phyloP scores from a whole-genome alignment of 202 grass and related monocot genomes.

The Digitaria exilis region DNA sequence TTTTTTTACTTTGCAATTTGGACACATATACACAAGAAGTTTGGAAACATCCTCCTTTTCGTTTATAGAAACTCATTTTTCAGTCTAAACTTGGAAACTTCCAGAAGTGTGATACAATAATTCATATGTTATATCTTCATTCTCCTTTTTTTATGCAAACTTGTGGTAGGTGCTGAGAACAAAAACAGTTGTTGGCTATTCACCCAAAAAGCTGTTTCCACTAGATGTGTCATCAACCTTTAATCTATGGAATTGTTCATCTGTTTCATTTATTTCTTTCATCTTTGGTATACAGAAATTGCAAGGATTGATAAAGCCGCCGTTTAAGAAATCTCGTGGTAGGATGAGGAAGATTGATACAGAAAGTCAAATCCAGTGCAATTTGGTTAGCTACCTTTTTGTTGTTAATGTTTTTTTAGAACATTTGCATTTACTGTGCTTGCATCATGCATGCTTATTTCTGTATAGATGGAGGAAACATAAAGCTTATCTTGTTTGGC shows the following conservation, averaged over 20 bases:
- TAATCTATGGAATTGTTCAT: background rate
- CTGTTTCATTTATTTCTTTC: background rate
- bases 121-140: background rate
- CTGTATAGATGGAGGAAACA: background rate
- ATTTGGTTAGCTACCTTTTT: background rate
- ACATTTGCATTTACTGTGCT: conserved; percentile 7
- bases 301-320: background rate
- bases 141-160: background rate
- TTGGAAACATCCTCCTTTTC: background rate
- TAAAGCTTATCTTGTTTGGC: conserved; percentile 11
- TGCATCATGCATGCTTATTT: background rate
- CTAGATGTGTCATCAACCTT: background rate
- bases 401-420: background rate
- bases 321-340: background rate
- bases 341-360: background rate
- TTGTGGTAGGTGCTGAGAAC: background rate
- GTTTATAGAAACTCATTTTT: background rate
- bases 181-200: background rate
- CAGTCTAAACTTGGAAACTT: background rate
- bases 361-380: background rate
- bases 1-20: conserved; percentile 2
- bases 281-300: conserved; percentile 9
- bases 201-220: background rate
- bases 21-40: background rate
- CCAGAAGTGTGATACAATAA: background rate